Conservation (phyloP, 768 basidiomycete genomes). For the Stropharia rugosoannulata region DNA sequence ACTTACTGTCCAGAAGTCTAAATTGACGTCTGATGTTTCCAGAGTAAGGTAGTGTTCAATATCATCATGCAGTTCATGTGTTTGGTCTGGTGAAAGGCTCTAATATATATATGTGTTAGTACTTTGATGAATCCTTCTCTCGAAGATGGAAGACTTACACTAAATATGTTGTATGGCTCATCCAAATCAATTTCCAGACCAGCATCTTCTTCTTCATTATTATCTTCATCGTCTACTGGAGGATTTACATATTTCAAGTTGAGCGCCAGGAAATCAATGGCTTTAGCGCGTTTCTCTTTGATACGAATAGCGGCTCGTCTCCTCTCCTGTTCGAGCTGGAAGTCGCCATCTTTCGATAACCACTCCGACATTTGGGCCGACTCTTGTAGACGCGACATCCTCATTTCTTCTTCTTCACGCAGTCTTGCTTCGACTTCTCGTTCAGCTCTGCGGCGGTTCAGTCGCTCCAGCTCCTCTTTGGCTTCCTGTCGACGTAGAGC, state of each 20-base stretch:
- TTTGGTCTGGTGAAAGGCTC: constrained; percentile 86
- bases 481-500: constrained; percentile 83
- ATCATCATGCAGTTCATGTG: constrained; percentile 91
- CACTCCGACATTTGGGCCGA: constrained; percentile 98
- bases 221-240: constrained; percentile 63
- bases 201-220: constrained; percentile 67
- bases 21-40: constrained; percentile 79
- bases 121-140: constrained; percentile 5
- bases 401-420: constrained; percentile 89
- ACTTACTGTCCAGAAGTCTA: constrained; percentile 96
- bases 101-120: constrained; percentile 27
- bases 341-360: constrained; percentile 95
- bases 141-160: constrained; percentile 53
- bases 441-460: constrained; percentile 89
- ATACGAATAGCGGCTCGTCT: constrained; percentile 90
- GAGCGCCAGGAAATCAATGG: constrained; percentile 96
- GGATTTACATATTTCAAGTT: constrained; percentile 92
- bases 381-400: constrained; percentile 88
- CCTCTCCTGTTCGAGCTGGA: constrained; percentile 94
- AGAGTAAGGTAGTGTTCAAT: constrained; percentile 89
- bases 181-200: constrained; percentile 97
- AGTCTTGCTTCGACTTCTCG: constrained; percentile 87
- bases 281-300: constrained; percentile 95
- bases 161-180: constrained; percentile 97
- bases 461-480: constrained; percentile 89